Evolutionary conservation across 179 eudicot species (phyloP).

Genomic region (Nepenthes alata): DNA sequence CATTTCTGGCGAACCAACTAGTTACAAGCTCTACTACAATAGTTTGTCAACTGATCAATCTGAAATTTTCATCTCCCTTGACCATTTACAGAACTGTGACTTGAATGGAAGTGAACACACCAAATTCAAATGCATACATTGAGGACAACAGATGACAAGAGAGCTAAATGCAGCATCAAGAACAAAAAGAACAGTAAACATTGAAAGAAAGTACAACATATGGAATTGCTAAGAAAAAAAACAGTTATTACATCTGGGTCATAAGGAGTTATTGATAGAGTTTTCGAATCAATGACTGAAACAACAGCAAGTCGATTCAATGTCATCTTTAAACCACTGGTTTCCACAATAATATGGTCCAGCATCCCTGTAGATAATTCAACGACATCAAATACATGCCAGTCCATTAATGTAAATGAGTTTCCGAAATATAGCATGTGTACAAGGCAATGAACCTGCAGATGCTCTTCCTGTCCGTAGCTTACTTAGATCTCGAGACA

Average conservation of each 20-base stretch:
- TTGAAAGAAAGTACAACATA: neutral
- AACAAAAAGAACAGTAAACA: neutral
- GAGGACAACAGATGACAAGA: no score
- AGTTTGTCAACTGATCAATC: no score
- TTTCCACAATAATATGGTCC: conserved; percentile 83
- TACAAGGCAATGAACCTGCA: conserved; percentile 30
- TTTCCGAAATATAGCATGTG: conserved; percentile 1
- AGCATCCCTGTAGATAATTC: conserved; percentile 59
- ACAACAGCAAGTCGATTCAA: conserved; percentile 69
- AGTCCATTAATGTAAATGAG: neutral
- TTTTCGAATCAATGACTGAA: conserved; percentile 70
- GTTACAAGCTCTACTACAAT: no score
- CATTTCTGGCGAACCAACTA: no score
- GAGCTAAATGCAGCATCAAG: neutral
- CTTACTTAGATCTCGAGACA: conserved; percentile 70
- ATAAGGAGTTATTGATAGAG: conserved; percentile 66
- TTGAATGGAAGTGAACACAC: no score
- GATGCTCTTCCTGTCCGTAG: conserved; percentile 89
- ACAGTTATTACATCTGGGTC: conserved; percentile 57
- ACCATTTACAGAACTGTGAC: no score
- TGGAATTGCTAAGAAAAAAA: neutral
- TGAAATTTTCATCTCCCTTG: no score
- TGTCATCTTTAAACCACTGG: conserved; percentile 66
- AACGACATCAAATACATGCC: neutral
- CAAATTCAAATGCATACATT: no score